phyloP scores from a whole-genome alignment of 257 asterid species.

The Agastache rugosa region DNA sequence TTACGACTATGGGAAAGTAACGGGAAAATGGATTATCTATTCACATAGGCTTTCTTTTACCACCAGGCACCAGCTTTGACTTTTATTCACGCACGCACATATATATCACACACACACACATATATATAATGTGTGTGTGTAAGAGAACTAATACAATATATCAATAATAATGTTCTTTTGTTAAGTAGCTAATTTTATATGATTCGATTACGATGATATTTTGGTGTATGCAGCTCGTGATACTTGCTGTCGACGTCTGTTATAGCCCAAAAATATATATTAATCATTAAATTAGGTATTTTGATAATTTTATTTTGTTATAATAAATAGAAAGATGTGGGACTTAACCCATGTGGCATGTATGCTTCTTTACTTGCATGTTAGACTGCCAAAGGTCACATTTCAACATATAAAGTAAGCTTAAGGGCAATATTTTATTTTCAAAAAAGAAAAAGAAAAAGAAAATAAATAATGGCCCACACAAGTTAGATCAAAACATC shows the following conservation, averaged over 20 bases:
- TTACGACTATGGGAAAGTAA: slow-evolving; percentile 22
- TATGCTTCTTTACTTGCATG: slow-evolving; percentile 49
- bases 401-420: slow-evolving; percentile 36
- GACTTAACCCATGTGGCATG: slow-evolving; percentile 56
- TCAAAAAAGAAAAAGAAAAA: background rate
- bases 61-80: slow-evolving; percentile 30
- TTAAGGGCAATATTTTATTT: slow-evolving; percentile 22
- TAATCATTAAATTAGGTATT: background rate
- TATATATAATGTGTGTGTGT: too few species aligned
- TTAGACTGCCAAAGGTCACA: slow-evolving; percentile 56
- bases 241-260: slow-evolving; percentile 12
- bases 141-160: too few species aligned
- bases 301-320: background rate
- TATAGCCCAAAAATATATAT: background rate
- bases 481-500: slow-evolving; percentile 15
- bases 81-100: background rate
- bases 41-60: slow-evolving; percentile 24
- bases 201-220: background rate
- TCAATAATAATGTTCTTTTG: too few species aligned
- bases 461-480: background rate
- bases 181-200: too few species aligned
- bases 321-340: slow-evolving; percentile 19
- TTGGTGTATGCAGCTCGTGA: slow-evolving; percentile 17
- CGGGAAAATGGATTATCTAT: slow-evolving; percentile 27
- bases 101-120: background rate